phyloP scores from a whole-genome alignment of 129 eudicot species.

The Smallanthus sonchifolius region DNA sequence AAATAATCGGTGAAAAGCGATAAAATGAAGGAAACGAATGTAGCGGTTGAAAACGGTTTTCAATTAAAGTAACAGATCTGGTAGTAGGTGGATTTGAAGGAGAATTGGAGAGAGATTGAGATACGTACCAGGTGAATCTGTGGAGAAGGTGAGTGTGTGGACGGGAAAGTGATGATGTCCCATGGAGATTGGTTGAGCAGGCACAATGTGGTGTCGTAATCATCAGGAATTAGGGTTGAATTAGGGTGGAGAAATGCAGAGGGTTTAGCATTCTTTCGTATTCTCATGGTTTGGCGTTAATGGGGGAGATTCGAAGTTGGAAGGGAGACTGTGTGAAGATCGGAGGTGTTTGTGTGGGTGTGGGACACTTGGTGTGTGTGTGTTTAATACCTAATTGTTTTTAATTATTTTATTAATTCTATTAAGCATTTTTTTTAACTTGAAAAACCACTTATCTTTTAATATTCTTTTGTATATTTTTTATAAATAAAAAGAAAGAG shows the following conservation, averaged over 20 bases:
- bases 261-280: constrained; percentile 36
- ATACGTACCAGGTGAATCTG: constrained; percentile 28
- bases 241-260: constrained; percentile 26
- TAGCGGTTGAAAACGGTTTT: neutral
- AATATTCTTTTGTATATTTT: too few species aligned
- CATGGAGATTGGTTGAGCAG: constrained; percentile 72
- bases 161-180: constrained; percentile 54
- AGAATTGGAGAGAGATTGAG: neutral
- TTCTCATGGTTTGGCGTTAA: constrained; percentile 18
- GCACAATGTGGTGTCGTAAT: constrained; percentile 29
- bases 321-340: constrained; percentile 1
- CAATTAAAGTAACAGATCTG: constrained; percentile 8
- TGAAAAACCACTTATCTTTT: too few species aligned
- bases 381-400: neutral
- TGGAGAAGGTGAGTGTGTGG: constrained; percentile 29
- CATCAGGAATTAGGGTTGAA: constrained; percentile 9
- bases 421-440: too few species aligned
- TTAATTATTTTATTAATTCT: too few species aligned
- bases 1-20: neutral
- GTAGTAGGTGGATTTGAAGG: neutral
- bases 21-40: neutral
- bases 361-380: constrained; percentile 3
- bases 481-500: too few species aligned
- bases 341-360: neutral
- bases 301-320: neutral